Conservation (phyloP, 163 green algal species). For the Scenedesmus sp. region DNA sequence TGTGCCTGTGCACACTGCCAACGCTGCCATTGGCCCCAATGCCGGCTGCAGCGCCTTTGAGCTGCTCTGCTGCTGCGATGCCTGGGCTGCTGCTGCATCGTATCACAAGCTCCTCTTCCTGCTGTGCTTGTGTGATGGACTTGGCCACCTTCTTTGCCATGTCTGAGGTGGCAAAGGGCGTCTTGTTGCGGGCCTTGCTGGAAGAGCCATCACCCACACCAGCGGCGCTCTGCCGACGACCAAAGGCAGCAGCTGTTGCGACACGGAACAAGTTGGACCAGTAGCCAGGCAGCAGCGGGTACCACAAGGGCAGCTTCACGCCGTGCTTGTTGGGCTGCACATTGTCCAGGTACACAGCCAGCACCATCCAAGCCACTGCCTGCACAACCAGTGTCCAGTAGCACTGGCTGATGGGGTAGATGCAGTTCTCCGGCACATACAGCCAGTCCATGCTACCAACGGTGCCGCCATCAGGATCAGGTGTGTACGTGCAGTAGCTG, state of each 20-base stretch:
- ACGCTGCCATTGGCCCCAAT: neutral
- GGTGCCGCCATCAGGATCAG: constrained; percentile 54
- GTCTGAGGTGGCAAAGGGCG: constrained; percentile 57
- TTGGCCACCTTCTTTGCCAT: constrained; percentile 30
- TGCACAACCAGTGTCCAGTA: constrained; percentile 78
- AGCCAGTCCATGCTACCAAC: constrained; percentile 46
- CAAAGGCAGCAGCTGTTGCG: neutral
- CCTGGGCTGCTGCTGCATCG: constrained; percentile 43
- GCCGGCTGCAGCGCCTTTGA: neutral
- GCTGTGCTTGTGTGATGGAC: constrained; percentile 9
- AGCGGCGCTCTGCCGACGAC: neutral
- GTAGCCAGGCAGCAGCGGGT: constrained; percentile 86
- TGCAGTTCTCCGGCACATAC: constrained; percentile 86
- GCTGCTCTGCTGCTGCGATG: neutral
- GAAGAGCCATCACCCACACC: neutral
- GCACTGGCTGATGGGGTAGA: constrained; percentile 77
- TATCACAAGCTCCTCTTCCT: constrained; percentile 32
- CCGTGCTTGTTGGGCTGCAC: constrained; percentile 87
- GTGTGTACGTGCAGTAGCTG: constrained; percentile 78
- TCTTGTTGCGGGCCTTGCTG: constrained; percentile 75
- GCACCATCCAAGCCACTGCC: constrained; percentile 83
- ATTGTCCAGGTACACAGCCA: constrained; percentile 95
- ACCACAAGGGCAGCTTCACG: constrained; percentile 69
- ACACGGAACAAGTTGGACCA: constrained; percentile 68
- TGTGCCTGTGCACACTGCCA: constrained; percentile 25